Base-by-base conservation (phyloP, 2,329 filamentous ascomycete species). In the Falciphora oryzae region DNA sequence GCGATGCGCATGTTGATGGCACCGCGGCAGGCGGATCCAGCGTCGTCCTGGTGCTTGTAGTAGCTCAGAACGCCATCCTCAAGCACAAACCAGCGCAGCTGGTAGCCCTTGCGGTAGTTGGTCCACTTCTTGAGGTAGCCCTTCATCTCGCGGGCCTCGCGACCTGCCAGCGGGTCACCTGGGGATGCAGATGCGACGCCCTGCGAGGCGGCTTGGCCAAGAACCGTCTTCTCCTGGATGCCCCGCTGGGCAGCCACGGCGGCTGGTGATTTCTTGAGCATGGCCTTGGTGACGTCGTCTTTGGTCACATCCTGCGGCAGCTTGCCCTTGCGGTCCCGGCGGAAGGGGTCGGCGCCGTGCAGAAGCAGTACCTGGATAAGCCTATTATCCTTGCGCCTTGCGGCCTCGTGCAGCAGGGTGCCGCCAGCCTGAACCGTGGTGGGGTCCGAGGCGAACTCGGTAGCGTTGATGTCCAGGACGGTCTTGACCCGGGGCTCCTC, bases 101-200 rank as follows among this genome's bases (percentile, higher is more conserved):
- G 97, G 79, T 97, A 99, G 11, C 95, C 95, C 73, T 91, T 93
- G 28, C 94, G 93, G 75, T 99, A 99, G 75, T 99, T 99, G 61
- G 95, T 99, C 95, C 95, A 99, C 76, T 99, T 99, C 79, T 97
- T 98, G 65, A 99, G 81, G 75, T 98, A 99, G 8, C 95, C 95
- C 79, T 96, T 97, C 91, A 99, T 98, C 77, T 98, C 94, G 61
- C 93, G 85, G 25, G 91, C 90, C 73, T 99, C 95, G 69, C 94
- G 93, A 22, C 90, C 89, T 31, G 90, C 90, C 65, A 88, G 75
- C 27, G 85, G 80, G 68, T 90, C 85, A 13, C 83, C 80, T 22
- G 87, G 81, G 1, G 79, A 77, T 31, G 85, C 80, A 18, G 81
- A 75, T 11, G 81, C 78, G 2, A 80, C 77, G 7, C 82, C 82